Conservation (phyloP, 192 early-diverging fungal species). For the Dissophora ornata region DNA sequence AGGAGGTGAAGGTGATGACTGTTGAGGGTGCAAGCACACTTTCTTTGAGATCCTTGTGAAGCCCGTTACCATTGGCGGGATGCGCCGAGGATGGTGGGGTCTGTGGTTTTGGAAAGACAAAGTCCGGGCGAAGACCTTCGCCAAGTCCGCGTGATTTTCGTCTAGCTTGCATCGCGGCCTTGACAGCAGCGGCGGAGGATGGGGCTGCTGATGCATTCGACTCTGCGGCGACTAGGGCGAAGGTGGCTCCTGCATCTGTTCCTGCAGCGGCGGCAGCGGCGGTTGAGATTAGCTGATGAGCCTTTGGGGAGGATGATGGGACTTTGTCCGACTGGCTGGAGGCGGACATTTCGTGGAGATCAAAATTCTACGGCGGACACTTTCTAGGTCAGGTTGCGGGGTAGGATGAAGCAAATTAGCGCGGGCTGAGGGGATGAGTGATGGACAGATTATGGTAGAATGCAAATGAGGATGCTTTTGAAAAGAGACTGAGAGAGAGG, state of each 20-base stretch:
- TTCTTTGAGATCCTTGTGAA: no score
- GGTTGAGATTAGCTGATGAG: slow-evolving; percentile 14
- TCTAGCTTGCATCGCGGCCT: slow-evolving; percentile 48
- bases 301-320: slow-evolving; percentile 15
- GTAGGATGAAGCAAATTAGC: no score
- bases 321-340: background rate
- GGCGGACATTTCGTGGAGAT: slow-evolving; percentile 20
- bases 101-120: slow-evolving; percentile 48
- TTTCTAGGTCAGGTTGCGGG: no score
- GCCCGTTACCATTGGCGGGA: background rate
- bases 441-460: background rate
- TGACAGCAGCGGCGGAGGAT: slow-evolving; percentile 16
- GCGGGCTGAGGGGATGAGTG: no score
- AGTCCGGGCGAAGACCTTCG: slow-evolving; percentile 49
- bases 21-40: slow-evolving; percentile 4
- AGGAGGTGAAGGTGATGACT: slow-evolving; percentile 7
- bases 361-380: background rate
- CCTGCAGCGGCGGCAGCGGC: background rate
- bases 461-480: background rate
- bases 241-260: background rate
- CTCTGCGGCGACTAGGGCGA: no score
- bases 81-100: background rate
- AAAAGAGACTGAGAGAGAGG: background rate
- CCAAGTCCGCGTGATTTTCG: slow-evolving; percentile 37
- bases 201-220: background rate